A percentile compares a stretch with the other conserved stretches of the same genome.
Evolutionary conservation across 192 early-diverging fungal species (phyloP).

Genomic region (Powellomyces hirtus): DNA sequence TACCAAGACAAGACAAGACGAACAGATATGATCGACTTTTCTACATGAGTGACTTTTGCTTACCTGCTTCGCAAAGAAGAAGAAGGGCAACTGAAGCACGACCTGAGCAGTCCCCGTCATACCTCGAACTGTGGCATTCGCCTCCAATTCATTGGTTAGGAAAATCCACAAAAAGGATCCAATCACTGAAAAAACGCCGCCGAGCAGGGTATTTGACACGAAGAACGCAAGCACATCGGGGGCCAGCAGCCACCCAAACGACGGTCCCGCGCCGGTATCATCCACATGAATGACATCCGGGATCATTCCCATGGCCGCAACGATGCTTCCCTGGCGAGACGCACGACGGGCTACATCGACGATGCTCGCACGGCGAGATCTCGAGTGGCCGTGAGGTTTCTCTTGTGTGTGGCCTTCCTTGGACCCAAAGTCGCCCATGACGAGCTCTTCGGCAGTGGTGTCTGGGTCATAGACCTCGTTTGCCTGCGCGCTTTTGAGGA

Average conservation of each 20-base stretch:
- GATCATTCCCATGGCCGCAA: conserved; percentile 9
- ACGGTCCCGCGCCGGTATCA: neutral
- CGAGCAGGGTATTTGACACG: conserved; percentile 19
- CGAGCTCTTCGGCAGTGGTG: conserved; percentile 19
- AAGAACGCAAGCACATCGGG: conserved; percentile 27
- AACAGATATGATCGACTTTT: neutral
- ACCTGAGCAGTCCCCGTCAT: conserved; percentile 29
- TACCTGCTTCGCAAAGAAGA: conserved; percentile 33
- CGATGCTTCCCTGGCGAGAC: conserved; percentile 16
- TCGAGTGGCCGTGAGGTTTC: neutral
- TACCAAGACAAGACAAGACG: neutral
- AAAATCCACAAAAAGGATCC: conserved; percentile 27
- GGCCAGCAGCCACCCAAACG: conserved; percentile 25
- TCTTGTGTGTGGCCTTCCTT: neutral
- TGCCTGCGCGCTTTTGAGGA: conserved; percentile 7
- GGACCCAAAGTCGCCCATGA: neutral
- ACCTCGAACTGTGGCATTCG: conserved; percentile 20
- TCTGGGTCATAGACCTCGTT: conserved; percentile 13
- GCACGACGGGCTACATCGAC: conserved; percentile 22
- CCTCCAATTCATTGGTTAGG: conserved; percentile 23
- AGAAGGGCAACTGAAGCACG: conserved; percentile 30
- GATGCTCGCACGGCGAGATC: conserved; percentile 15
- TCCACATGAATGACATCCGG: neutral
- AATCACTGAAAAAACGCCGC: conserved; percentile 21
- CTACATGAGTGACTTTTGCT: neutral